phyloP scores from a whole-genome alignment of 1,284 basidiomycete genomes.

The Pholiota adiposa region DNA sequence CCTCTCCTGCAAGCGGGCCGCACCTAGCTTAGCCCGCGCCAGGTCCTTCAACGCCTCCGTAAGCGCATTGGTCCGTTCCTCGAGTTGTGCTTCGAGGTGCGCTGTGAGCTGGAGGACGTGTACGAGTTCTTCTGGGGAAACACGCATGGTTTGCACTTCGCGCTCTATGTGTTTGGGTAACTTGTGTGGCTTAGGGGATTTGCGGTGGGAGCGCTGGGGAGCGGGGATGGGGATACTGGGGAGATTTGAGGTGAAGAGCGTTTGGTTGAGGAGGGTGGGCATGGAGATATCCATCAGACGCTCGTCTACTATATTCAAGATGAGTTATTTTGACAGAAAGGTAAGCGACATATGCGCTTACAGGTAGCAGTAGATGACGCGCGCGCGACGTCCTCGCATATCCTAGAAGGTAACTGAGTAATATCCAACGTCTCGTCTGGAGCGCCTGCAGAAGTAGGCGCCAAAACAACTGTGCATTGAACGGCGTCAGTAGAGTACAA shows the following conservation, averaged over 20 bases:
- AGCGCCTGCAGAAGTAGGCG: not conserved
- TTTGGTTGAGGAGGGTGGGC: constrained; percentile 13
- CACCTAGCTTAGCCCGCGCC: constrained; percentile 1
- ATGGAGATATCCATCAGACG: constrained; percentile 17
- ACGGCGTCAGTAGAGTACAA: not conserved
- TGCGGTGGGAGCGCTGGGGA: not conserved
- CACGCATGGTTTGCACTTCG: not conserved
- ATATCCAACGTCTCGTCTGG: constrained; percentile 15
- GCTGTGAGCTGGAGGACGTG: constrained; percentile 7
- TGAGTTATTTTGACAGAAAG: not conserved
- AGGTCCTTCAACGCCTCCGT: constrained; percentile 11
- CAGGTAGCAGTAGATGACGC: not conserved
- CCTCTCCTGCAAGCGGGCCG: not conserved
- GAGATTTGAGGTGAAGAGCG: not conserved
- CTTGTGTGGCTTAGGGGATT: not conserved
- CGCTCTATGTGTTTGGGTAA: not conserved
- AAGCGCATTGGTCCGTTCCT: constrained; percentile 12
- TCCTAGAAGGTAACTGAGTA: not conserved
- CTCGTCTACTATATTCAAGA: constrained; percentile 18
- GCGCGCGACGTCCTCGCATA: not conserved
- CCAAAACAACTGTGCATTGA: not conserved
- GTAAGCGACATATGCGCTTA: not conserved
- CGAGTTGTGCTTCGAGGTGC: constrained; percentile 14
- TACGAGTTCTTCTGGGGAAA: not conserved
- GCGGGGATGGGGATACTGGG: not conserved